Percentiles rank a stretch among this genome's conserved stretches.
phyloP scores from a whole-genome alignment of 2,329 filamentous ascomycete species.

The Cladosporium sp. region DNA sequence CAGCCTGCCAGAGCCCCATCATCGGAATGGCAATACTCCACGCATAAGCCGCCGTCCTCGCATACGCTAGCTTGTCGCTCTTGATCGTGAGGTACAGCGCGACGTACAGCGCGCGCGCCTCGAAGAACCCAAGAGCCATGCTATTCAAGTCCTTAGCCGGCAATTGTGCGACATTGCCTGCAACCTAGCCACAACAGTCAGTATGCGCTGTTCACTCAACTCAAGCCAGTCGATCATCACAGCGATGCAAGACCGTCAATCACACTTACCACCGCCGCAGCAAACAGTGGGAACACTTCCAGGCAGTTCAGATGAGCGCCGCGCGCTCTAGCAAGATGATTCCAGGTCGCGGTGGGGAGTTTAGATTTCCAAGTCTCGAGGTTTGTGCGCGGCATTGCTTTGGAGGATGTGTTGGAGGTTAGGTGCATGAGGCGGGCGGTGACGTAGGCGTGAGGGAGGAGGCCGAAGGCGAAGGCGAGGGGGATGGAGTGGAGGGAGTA shows the following conservation, averaged over 20 bases:
- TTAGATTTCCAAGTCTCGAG: conserved; percentile 32
- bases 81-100: conserved; percentile 29
- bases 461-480: conserved; percentile 28
- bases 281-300: conserved; percentile 47
- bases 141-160: conserved; percentile 29
- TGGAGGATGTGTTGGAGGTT: conserved; percentile 28
- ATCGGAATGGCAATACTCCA: conserved; percentile 34
- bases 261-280: conserved; percentile 38
- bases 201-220: not conserved
- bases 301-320: conserved; percentile 51
- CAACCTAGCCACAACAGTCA: conserved; percentile 16
- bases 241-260: rapidly evolving
- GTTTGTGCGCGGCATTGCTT: conserved; percentile 30
- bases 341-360: conserved; percentile 29
- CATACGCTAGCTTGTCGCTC: conserved; percentile 30
- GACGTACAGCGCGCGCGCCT: conserved; percentile 28
- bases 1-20: conserved; percentile 30
- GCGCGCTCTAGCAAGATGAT: conserved; percentile 29
- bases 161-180: conserved; percentile 29
- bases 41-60: conserved; percentile 30
- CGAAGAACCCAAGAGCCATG: conserved; percentile 29
- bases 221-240: not conserved
- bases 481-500: conserved; percentile 31
- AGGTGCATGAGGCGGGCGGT: conserved; percentile 31
- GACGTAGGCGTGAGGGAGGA: conserved; percentile 31